A percentile compares a stretch with the other conserved stretches of the same genome.
Conservation (phyloP, 164 flowering plant species). For the Vitis rotundifolia region DNA sequence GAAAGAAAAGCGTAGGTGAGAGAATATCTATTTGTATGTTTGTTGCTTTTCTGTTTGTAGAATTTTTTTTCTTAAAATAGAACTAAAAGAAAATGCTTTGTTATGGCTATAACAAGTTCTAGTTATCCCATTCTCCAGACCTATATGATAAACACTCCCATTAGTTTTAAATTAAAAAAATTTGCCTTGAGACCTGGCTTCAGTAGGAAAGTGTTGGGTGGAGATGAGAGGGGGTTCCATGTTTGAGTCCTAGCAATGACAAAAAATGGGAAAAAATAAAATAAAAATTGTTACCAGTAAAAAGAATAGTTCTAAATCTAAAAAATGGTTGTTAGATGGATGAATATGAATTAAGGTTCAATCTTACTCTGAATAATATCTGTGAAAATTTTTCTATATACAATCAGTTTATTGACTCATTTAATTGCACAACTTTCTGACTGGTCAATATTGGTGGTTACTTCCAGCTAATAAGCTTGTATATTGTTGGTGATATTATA, state of each 20-base stretch:
- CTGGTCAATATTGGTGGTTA: not conserved
- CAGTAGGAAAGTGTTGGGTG: too few species aligned
- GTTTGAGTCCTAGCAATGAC: too few species aligned
- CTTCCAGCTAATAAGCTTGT: constrained; percentile 1
- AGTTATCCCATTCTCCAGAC: not conserved
- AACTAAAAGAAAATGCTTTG: not conserved
- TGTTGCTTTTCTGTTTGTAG: not conserved
- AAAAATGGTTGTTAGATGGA: too few species aligned
- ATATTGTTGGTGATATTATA: not conserved
- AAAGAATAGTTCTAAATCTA: too few species aligned
- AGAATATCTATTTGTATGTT: not conserved
- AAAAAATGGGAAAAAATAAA: too few species aligned
- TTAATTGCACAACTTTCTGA: not conserved
- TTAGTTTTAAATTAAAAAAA: too few species aligned
- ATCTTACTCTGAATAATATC: not conserved
- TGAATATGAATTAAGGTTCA: too few species aligned
- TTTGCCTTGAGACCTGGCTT: too few species aligned
- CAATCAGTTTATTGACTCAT: not conserved
- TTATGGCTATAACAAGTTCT: not conserved
- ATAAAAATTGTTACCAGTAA: too few species aligned
- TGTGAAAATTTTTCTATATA: too few species aligned
- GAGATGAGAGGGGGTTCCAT: too few species aligned
- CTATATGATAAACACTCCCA: too few species aligned
- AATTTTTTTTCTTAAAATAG: not conserved
- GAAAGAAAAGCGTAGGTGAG: constrained; percentile 93